A percentile compares a stretch with the other conserved stretches of the same genome.
Conservation (phyloP, 805 yeast species). For the Cyberlindnera misumaiensis region DNA sequence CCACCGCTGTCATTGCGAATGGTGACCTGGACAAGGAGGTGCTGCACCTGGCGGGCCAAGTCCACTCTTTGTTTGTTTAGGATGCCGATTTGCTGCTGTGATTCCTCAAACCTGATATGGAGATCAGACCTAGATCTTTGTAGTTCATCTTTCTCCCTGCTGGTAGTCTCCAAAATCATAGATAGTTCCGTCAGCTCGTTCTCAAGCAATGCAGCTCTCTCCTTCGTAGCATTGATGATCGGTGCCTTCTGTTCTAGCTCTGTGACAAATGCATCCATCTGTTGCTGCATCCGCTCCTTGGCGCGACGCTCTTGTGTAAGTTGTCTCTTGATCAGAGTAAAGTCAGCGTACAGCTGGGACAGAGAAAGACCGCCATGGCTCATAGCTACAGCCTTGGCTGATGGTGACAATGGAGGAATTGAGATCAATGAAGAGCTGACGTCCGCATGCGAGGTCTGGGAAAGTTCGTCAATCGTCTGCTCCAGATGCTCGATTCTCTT, state of each 20-base stretch:
- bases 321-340: constrained; percentile 56
- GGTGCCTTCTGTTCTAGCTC: constrained; percentile 82
- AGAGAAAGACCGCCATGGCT: constrained; percentile 48
- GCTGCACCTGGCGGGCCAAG: constrained; percentile 77
- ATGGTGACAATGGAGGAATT: constrained; percentile 38
- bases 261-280: constrained; percentile 61
- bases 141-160: constrained; percentile 41
- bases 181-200: constrained; percentile 48
- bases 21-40: constrained; percentile 58
- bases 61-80: constrained; percentile 59
- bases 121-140: constrained; percentile 19
- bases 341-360: constrained; percentile 60
- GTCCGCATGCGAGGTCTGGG: constrained; percentile 17
- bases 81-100: constrained; percentile 31
- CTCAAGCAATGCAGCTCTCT: constrained; percentile 50
- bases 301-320: constrained; percentile 63
- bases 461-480: constrained; percentile 36
- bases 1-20: constrained; percentile 48
- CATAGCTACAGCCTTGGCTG: constrained; percentile 50
- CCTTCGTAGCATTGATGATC: constrained; percentile 57
- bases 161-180: constrained; percentile 45
- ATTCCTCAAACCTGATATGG: constrained; percentile 20
- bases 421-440: constrained; percentile 18
- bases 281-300: constrained; percentile 61
- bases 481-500: constrained; percentile 35